Percentiles rank a stretch among this genome's conserved stretches.
These are phyloP conservation scores for Porphyrellus cyaneotinctus DNA, from an alignment of 768 basidiomycete genomes.

Conservation along the genomic window DNA sequence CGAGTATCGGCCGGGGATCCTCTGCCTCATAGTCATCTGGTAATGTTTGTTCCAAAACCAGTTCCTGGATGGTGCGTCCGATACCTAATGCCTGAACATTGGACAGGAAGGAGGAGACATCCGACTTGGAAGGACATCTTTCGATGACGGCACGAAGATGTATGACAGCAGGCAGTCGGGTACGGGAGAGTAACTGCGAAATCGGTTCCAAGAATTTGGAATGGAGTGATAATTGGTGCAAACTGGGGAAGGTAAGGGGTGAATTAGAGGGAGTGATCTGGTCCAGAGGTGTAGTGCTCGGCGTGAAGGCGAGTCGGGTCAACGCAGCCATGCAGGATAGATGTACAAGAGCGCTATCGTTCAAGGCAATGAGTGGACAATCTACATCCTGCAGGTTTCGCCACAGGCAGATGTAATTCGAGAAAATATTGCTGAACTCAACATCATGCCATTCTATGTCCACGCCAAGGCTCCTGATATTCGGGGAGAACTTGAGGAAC, in stretches of 20 bases:
- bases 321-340: neutral
- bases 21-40: fast-evolving
- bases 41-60: no score
- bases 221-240: neutral
- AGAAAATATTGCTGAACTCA: neutral
- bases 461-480: neutral
- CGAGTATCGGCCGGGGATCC: neutral
- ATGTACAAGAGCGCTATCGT: neutral
- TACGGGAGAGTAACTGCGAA: neutral
- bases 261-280: no score
- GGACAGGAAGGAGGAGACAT: neutral
- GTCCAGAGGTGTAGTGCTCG: no score
- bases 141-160: neutral
- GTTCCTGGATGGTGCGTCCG: neutral
- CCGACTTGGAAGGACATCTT: neutral
- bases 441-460: neutral
- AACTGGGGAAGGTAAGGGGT: neutral
- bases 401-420: neutral
- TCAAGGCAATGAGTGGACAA: neutral
- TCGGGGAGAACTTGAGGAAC: neutral
- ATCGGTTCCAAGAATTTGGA: neutral
- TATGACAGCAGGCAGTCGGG: neutral
- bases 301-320: neutral
- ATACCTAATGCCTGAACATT: neutral
- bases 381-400: neutral